Evolutionary conservation across 495 filamentous ascomycete species (phyloP).

Genomic region (Podospora pseudocomata): DNA sequence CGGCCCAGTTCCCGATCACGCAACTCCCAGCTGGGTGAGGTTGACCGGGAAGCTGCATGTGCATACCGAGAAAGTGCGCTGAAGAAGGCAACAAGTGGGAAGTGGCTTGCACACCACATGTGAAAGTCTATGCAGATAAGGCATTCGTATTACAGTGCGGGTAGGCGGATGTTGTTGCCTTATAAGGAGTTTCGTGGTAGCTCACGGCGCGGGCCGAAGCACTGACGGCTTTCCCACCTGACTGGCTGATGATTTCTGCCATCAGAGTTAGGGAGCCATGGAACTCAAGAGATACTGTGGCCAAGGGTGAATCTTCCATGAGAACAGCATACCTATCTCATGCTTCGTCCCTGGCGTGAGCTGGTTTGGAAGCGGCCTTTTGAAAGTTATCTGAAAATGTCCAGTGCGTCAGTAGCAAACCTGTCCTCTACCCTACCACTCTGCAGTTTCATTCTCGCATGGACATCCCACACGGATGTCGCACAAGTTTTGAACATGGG

Average conservation of each 20-base stretch:
- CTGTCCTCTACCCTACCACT: background rate
- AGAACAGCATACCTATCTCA: too few relatives aligned
- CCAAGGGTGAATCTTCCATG: too few relatives aligned
- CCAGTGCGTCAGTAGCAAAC: background rate
- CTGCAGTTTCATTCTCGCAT: background rate
- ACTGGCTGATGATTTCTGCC: background rate
- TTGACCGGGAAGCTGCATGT: background rate
- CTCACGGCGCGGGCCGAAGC: background rate
- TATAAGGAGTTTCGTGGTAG: background rate
- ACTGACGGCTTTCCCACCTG: background rate
- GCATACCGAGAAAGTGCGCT: background rate
- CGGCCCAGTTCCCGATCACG: background rate
- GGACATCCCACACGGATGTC: background rate
- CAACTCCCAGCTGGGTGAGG: background rate
- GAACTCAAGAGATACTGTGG: too few relatives aligned
- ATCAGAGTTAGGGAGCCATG: too few relatives aligned
- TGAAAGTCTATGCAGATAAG: background rate
- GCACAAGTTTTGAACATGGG: background rate
- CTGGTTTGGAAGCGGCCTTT: too few relatives aligned
- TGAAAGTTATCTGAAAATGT: background rate
- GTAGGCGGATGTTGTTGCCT: background rate
- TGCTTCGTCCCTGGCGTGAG: too few relatives aligned
- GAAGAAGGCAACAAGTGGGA: background rate
- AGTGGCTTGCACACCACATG: background rate
- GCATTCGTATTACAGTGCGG: background rate